Evolutionary conservation across 805 yeast species (phyloP).

Genomic region (Metschnikowia dekortorum): DNA sequence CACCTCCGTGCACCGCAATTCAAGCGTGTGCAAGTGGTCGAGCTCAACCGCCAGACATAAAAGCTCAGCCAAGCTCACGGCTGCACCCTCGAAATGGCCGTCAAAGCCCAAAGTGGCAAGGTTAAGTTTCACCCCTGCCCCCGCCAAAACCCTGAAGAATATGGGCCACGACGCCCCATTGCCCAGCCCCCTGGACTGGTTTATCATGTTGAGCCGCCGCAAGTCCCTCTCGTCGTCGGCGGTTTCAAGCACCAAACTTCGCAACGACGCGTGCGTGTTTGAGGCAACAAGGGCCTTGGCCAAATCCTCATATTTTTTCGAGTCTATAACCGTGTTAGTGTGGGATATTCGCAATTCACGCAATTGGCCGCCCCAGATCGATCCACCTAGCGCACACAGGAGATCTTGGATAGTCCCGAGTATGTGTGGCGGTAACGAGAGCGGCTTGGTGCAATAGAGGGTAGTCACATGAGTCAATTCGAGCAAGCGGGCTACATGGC

Average conservation of each 20-base stretch:
- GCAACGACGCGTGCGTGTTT: slow-evolving; percentile 3
- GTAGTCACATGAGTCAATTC: slow-evolving; percentile 1
- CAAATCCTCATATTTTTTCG: not conserved
- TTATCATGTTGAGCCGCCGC: slow-evolving; percentile 15
- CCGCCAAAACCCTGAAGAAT: slow-evolving; percentile 14
- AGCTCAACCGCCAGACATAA: slow-evolving; percentile 15
- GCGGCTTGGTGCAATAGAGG: slow-evolving; percentile 5
- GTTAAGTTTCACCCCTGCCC: slow-evolving; percentile 1
- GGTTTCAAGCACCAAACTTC: slow-evolving; percentile 17
- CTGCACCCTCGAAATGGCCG: slow-evolving; percentile 19
- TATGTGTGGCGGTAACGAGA: not conserved
- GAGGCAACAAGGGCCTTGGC: slow-evolving; percentile 4
- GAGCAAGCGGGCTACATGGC: slow-evolving; percentile 2
- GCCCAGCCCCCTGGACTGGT: slow-evolving; percentile 6
- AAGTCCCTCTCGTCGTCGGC: slow-evolving; percentile 11
- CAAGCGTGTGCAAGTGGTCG: slow-evolving; percentile 10
- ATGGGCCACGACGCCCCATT: slow-evolving; percentile 19
- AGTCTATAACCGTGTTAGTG: not conserved
- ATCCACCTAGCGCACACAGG: not conserved
- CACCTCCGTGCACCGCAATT: slow-evolving; percentile 18
- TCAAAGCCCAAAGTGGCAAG: slow-evolving; percentile 18
- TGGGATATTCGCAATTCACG: slow-evolving; percentile 7
- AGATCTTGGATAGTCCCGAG: slow-evolving; percentile 1
- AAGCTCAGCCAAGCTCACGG: slow-evolving; percentile 6
- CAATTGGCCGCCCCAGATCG: slow-evolving; percentile 1